Evolutionary conservation across 2,329 filamentous ascomycete genomes (phyloP).

Genomic region (Curvularia sp.): DNA sequence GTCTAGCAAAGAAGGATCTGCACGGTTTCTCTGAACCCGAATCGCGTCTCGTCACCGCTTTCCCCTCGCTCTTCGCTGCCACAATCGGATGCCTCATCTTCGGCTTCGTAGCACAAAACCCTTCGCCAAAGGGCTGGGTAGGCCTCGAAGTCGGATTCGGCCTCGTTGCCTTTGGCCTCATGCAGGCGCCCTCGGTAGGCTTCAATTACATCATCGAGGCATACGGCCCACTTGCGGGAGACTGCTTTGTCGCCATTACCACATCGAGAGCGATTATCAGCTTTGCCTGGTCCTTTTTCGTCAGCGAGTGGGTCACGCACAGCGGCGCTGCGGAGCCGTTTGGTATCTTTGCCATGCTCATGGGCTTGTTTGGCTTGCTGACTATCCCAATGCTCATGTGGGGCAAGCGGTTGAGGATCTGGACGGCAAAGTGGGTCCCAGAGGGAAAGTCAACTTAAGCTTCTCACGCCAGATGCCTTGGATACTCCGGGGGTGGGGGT

Average conservation of each 20-base stretch:
- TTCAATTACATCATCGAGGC: constrained; percentile 61
- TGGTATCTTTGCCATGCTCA: constrained; percentile 61
- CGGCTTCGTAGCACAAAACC: constrained; percentile 52
- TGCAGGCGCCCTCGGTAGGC: constrained; percentile 53
- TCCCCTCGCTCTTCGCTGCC: constrained; percentile 50
- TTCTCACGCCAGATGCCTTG: neutral
- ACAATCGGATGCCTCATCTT: constrained; percentile 51
- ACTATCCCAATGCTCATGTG: constrained; percentile 50
- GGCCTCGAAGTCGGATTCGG: constrained; percentile 52
- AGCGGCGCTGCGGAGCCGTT: constrained; percentile 59
- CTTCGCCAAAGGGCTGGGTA: constrained; percentile 48
- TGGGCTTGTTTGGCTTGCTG: constrained; percentile 57
- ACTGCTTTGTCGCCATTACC: constrained; percentile 64
- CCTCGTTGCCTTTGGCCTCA: constrained; percentile 52
- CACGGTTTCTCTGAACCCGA: constrained; percentile 54
- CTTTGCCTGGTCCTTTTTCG: constrained; percentile 64
- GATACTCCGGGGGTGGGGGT: neutral
- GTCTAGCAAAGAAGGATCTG: constrained; percentile 44
- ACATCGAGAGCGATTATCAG: constrained; percentile 58
- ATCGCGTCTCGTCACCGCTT: constrained; percentile 48
- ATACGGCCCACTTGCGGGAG: constrained; percentile 57
- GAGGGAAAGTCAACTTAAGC: constrained; percentile 24
- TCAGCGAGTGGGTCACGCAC: constrained; percentile 56
- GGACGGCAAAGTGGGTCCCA: constrained; percentile 48
- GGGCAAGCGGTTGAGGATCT: constrained; percentile 54